These are phyloP conservation scores for Fusarium pseudonygamai DNA, from an alignment of 2,329 filamentous ascomycete species.

Conservation along the genomic window DNA sequence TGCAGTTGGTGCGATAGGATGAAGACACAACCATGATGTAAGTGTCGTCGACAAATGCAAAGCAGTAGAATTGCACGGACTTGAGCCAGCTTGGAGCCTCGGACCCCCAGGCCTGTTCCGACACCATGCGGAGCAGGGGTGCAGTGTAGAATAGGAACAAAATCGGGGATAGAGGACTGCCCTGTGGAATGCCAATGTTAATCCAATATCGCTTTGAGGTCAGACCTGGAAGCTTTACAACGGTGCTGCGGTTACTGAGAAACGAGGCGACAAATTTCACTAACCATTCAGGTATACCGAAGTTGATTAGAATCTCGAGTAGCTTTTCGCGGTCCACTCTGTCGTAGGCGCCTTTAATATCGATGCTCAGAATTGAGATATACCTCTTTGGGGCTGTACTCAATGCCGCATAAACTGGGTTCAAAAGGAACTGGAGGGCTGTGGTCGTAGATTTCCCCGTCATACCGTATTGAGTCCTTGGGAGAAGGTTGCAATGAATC, in stretches of 20 bases:
- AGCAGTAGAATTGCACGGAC: neutral
- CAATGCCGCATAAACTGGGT: neutral
- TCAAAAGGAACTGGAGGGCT: neutral
- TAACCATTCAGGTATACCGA: neutral
- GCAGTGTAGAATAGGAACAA: neutral
- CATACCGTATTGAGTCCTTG: neutral
- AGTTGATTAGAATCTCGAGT: neutral
- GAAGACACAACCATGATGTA: neutral
- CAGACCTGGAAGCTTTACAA: neutral
- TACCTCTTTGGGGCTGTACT: neutral
- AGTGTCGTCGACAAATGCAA: neutral
- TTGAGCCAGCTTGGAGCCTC: neutral
- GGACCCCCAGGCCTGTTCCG: neutral
- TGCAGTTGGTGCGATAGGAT: neutral
- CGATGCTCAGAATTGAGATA: neutral
- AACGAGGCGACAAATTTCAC: neutral
- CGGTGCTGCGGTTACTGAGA: neutral
- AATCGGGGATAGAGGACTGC: neutral
- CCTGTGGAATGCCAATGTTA: neutral
- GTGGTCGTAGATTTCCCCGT: neutral
- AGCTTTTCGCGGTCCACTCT: neutral
- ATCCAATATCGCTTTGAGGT: neutral
- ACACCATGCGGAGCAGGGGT: neutral
- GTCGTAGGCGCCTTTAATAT: neutral
- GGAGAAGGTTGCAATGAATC: neutral